A percentile compares a stretch with the other conserved stretches of the same genome.
Conservation (phyloP, 345 rosid genomes). For the Combretum micranthum region DNA sequence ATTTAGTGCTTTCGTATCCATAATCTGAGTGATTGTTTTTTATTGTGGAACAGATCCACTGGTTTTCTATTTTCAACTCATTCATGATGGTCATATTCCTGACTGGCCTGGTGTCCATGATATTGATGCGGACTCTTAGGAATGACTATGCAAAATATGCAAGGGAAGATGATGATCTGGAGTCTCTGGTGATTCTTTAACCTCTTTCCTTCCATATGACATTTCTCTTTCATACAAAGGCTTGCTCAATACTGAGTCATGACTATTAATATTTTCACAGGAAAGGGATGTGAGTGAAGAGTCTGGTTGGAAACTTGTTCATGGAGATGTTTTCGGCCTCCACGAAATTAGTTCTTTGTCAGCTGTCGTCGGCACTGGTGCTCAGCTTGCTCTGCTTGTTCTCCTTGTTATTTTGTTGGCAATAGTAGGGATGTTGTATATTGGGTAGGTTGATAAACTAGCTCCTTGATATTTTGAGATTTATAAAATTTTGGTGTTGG, state of each 20-base stretch:
- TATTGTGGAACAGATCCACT: constrained; percentile 58
- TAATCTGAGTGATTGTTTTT: neutral
- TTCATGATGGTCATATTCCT: constrained; percentile 98
- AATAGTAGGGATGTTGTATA: constrained; percentile 76
- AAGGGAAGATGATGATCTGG: constrained; percentile 93
- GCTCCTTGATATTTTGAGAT: neutral
- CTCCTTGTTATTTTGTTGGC: constrained; percentile 92
- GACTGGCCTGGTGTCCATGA: constrained; percentile 96
- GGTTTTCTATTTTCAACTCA: constrained; percentile 96
- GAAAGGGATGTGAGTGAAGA: constrained; percentile 97
- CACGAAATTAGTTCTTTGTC: constrained; percentile 64
- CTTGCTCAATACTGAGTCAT: neutral
- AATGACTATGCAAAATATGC: constrained; percentile 97
- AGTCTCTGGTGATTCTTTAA: constrained; percentile 61
- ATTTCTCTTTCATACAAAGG: constrained; percentile 2
- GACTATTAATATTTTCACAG: constrained; percentile 25
- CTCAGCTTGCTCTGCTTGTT: constrained; percentile 85
- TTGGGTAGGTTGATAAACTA: constrained; percentile 55
- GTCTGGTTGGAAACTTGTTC: constrained; percentile 98
- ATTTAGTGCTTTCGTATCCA: too few relatives aligned
- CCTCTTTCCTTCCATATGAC: constrained; percentile 5
- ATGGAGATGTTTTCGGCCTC: constrained; percentile 93
- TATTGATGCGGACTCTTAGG: constrained; percentile 90
- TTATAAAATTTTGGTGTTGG: neutral
- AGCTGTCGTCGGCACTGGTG: constrained; percentile 96